A percentile compares a stretch with the other conserved stretches of the same genome.
phyloP scores from a whole-genome alignment of 371 early-diverging fungal species.

The Actinomortierella ambigua region DNA sequence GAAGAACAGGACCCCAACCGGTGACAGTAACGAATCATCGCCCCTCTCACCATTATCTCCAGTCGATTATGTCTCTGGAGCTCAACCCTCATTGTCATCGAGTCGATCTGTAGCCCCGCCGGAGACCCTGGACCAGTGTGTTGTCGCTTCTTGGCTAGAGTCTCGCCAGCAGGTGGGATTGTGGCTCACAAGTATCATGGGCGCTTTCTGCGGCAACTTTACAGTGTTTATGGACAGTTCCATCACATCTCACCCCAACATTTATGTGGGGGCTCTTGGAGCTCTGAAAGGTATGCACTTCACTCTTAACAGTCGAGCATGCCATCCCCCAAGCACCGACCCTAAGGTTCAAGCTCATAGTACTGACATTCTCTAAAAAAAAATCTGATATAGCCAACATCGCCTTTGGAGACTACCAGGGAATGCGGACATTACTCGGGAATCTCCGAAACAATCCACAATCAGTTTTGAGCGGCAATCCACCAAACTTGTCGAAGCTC shows the following conservation, averaged over 20 bases:
- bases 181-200: conserved; percentile 66
- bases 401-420: conserved; percentile 72
- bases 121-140: conserved; percentile 48
- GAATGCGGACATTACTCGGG: conserved; percentile 49
- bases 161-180: conserved; percentile 88
- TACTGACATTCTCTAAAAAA: too few species aligned
- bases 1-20: too few species aligned
- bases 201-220: conserved; percentile 71
- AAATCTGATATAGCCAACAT: conserved; percentile 61
- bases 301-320: too few species aligned
- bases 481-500: conserved; percentile 68
- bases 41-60: conserved; percentile 11
- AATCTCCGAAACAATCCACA: conserved; percentile 54
- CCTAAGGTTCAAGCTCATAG: too few species aligned
- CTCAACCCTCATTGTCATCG: too few species aligned
- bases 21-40: too few species aligned
- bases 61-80: neutral
- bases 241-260: conserved; percentile 49
- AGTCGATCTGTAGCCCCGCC: neutral
- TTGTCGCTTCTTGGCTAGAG: conserved; percentile 61
- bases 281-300: too few species aligned
- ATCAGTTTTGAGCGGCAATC: conserved; percentile 56
- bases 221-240: conserved; percentile 67
- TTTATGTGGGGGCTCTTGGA: too few species aligned
- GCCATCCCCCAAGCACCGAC: too few species aligned